Conservation (phyloP, 768 basidiomycete species). For the Tubosaeta brunneosetosa region DNA sequence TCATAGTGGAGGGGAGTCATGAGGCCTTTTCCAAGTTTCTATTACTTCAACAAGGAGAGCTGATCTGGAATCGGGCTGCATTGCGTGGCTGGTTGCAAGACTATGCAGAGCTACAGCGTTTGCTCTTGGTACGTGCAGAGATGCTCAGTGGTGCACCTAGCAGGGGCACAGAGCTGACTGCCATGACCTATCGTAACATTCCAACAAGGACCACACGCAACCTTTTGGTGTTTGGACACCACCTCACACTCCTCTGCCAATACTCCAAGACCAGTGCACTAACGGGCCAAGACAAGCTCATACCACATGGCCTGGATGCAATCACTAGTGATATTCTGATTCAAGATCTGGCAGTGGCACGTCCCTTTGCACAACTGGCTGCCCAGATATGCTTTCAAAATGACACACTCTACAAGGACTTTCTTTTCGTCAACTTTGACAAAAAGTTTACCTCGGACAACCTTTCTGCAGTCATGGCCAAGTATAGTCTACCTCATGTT, state of each 20-base stretch:
- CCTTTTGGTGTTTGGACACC: background rate
- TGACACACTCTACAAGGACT: background rate
- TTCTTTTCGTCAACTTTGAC: background rate
- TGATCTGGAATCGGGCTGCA: background rate
- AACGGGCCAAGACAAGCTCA: background rate
- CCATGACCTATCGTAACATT: background rate
- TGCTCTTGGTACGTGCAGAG: background rate
- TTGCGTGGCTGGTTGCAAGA: slow-evolving; percentile 2
- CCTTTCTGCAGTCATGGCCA: no score
- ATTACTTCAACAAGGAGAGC: background rate
- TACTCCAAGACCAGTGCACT: background rate
- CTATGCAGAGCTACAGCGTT: slow-evolving; percentile 7
- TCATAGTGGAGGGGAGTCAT: background rate
- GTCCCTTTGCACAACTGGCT: background rate
- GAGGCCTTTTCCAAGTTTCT: background rate
- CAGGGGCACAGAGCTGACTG: slow-evolving; percentile 5
- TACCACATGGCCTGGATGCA: background rate
- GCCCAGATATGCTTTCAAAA: background rate
- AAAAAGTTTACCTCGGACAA: no score
- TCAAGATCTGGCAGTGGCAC: background rate
- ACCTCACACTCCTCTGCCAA: background rate
- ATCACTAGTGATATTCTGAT: background rate
- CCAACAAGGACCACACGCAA: background rate
- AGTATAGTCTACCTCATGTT: background rate
- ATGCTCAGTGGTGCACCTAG: slow-evolving; percentile 15